Percentiles rank a stretch among this genome's conserved stretches.
Evolutionary conservation across 2,329 filamentous ascomycete species (phyloP).

Genomic region (Trichophyton mentagrophytes): DNA sequence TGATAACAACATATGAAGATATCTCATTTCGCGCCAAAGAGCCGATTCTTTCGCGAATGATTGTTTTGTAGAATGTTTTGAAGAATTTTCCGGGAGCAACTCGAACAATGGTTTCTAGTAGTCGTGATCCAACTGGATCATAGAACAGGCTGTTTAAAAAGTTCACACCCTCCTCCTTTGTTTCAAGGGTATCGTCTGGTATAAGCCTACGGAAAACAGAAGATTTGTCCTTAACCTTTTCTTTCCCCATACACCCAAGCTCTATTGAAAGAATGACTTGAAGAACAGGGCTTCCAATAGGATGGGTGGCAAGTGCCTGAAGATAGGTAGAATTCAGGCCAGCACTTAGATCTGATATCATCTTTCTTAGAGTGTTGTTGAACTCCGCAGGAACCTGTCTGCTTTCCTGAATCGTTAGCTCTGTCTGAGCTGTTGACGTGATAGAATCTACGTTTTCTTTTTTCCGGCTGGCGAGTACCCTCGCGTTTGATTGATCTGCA

Average conservation of each 20-base stretch:
- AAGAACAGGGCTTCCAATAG: conserved; percentile 82
- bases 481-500: conserved; percentile 54
- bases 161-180: conserved; percentile 53
- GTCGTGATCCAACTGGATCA: conserved; percentile 75
- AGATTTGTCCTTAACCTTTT: conserved; percentile 50
- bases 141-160: conserved; percentile 84
- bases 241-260: conserved; percentile 58
- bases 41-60: conserved; percentile 67
- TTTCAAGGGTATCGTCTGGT: conserved; percentile 66
- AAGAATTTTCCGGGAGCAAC: conserved; percentile 77
- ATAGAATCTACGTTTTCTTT: conserved; percentile 67
- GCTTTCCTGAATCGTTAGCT: conserved; percentile 36
- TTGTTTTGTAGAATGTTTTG: conserved; percentile 69
- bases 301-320: conserved; percentile 72
- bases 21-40: conserved; percentile 79
- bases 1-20: conserved; percentile 74
- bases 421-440: conserved; percentile 38
- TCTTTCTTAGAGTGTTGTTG: conserved; percentile 60
- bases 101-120: conserved; percentile 75
- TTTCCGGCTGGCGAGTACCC: conserved; percentile 77
- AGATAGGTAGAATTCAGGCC: conserved; percentile 68
- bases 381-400: conserved; percentile 65
- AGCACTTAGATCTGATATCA: conserved; percentile 63
- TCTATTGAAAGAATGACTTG: conserved; percentile 83
- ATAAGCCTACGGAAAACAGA: conserved; percentile 65